A percentile compares a stretch with the other conserved stretches of the same genome.
Conservation (phyloP, 441 rosid species). For the Adansonia grandidieri region DNA sequence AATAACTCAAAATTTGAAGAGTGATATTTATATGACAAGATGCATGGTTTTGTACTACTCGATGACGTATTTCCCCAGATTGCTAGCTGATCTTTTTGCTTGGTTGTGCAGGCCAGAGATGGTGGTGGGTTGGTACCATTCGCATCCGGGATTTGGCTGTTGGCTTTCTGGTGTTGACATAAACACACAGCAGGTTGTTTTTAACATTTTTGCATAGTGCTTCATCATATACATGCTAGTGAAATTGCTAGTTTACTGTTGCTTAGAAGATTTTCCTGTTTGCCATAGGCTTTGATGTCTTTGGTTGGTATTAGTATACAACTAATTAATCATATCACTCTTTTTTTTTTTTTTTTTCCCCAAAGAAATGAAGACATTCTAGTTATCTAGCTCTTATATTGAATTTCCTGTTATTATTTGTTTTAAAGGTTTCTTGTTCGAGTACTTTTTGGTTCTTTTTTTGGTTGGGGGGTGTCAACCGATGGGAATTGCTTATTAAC, state of each 20-base stretch:
- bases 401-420: background rate
- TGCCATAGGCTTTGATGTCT: background rate
- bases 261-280: background rate
- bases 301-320: background rate
- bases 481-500: background rate
- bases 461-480: background rate
- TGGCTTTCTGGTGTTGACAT: slow-evolving; percentile 99
- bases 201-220: background rate
- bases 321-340: background rate
- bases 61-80: background rate
- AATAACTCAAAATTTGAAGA: background rate
- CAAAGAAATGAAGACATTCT: background rate
- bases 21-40: background rate
- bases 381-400: background rate
- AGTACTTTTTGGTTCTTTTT: background rate
- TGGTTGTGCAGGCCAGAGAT: slow-evolving; percentile 82
- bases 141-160: slow-evolving; percentile 99
- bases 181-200: slow-evolving; percentile 87
- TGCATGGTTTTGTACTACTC: background rate
- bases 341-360: too few relatives aligned
- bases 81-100: slow-evolving; percentile 12
- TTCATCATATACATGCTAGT: background rate
- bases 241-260: background rate
- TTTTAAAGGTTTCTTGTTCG: background rate
- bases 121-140: slow-evolving; percentile 99